These are phyloP conservation scores for Teunomyces kruisii DNA, from an alignment of 805 yeast species.

Conservation along the genomic window DNA sequence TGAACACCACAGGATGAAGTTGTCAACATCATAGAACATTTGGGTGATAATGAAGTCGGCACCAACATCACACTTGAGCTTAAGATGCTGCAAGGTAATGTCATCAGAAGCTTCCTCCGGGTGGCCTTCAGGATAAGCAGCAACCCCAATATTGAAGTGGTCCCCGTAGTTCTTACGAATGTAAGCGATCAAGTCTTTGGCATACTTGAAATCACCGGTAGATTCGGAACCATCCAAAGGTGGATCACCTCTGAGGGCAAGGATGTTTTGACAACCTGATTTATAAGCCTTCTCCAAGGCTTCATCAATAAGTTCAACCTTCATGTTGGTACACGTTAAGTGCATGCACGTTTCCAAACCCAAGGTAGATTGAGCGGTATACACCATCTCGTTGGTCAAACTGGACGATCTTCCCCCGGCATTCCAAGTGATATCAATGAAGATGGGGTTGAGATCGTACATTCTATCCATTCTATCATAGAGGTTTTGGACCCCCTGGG, in stretches of 20 bases:
- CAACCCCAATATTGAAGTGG: constrained; percentile 93
- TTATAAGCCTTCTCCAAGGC: constrained; percentile 83
- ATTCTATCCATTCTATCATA: constrained; percentile 97
- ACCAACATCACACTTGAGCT: constrained; percentile 90
- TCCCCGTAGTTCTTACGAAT: constrained; percentile 78
- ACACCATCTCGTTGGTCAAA: constrained; percentile 86
- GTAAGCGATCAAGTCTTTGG: constrained; percentile 79
- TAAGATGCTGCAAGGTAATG: constrained; percentile 57
- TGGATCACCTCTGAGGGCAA: constrained; percentile 95
- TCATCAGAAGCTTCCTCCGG: constrained; percentile 71
- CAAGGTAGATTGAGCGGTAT: constrained; percentile 83
- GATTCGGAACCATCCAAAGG: constrained; percentile 74
- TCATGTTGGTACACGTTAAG: constrained; percentile 95
- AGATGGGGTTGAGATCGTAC: constrained; percentile 88
- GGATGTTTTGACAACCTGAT: constrained; percentile 92
- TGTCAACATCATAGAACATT: constrained; percentile 93
- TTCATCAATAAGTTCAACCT: constrained; percentile 70
- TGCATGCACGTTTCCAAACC: constrained; percentile 98
- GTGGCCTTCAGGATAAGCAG: constrained; percentile 97
- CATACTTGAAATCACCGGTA: constrained; percentile 83
- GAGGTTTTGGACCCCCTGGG: constrained; percentile 93
- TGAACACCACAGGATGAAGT: constrained; percentile 79
- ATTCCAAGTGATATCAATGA: constrained; percentile 97
- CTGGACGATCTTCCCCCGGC: constrained; percentile 91
- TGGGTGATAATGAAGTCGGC: constrained; percentile 94